Conservation (phyloP, 805 yeast genomes). For the Ogataea minuta region DNA sequence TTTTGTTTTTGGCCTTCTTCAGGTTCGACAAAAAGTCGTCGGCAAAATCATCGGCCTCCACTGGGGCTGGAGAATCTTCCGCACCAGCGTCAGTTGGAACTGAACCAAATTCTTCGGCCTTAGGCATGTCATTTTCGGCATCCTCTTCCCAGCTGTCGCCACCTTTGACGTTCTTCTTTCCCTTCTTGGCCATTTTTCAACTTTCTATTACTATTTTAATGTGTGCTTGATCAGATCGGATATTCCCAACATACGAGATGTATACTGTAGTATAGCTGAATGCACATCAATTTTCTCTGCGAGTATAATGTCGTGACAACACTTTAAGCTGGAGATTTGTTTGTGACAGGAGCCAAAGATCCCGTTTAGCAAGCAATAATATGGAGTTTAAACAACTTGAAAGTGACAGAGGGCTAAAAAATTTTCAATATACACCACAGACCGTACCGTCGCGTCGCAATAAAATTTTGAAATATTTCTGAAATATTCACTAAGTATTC, state of each 20-base stretch:
- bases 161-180: constrained; percentile 63
- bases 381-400: background rate
- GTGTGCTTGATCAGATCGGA: constrained; percentile 12
- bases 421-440: constrained; percentile 20
- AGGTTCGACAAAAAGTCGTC: constrained; percentile 82
- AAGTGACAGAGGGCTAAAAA: constrained; percentile 11
- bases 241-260: constrained; percentile 19
- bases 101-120: constrained; percentile 53
- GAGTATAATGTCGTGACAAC: background rate
- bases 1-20: constrained; percentile 75
- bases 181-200: constrained; percentile 50
- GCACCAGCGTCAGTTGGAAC: constrained; percentile 32
- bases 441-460: constrained; percentile 18
- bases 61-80: constrained; percentile 28
- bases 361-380: constrained; percentile 4
- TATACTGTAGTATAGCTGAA: constrained; percentile 7
- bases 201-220: constrained; percentile 6
- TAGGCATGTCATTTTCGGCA: constrained; percentile 48
- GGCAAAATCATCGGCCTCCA: constrained; percentile 45
- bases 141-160: constrained; percentile 83
- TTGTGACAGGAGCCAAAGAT: constrained; percentile 3
- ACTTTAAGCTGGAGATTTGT: background rate
- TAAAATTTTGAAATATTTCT: background rate
- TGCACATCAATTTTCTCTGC: constrained; percentile 14
- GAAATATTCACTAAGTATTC: constrained; percentile 4